Evolutionary conservation across 345 rosid species (phyloP), one percentile per base, ranked within the genome.

Genomic region (Lepidium sativum): DNA sequence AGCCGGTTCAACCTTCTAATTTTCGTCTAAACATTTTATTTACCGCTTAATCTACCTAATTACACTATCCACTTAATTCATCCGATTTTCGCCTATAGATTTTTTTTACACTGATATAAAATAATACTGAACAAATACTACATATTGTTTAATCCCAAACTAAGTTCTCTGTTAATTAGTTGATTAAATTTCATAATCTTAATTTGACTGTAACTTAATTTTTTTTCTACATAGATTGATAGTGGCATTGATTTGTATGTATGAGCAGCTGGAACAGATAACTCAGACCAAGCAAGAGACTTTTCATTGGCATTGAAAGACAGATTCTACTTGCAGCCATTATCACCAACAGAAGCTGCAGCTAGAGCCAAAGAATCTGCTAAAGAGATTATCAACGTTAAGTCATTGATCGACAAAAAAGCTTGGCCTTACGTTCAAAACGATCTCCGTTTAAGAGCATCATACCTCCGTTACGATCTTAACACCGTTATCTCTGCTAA

Each of bases 371-470:
- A 90, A 78, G 97, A 82, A 35, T 88, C 97, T 5, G 96, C 97
- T 11, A 81, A 86, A 79, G 99, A 90, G 2, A 94, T 94, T 42
- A 16, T 90, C 8, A 77, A 75, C 42, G 97, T 94, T 70, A 94
- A 94, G 82, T 38, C 49, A 5, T 48, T 81, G 41, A 94, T 94
- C 37, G 97, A 94, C 77, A 86, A 94, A 82, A 90, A 90, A 75
- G 91, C 92, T 2, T 94, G 97, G 99, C 97, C 99, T 0, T 88
- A 81, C 52, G 99, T 94, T 57, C 84, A 78, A 53, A 92, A 84
- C 29, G 95, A 92, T 66, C 98, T 92, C 59, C 97, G 96, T 39
- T 80, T 79, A 42, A 87, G 15, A 79, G 86, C 97, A 10, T 57
- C 32, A 18, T 86, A 86, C 55, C 97, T 94, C 48, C 97, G 96